phyloP scores from a whole-genome alignment of 1,139 yeast genomes.

The Yamadazyma epiphylla region DNA sequence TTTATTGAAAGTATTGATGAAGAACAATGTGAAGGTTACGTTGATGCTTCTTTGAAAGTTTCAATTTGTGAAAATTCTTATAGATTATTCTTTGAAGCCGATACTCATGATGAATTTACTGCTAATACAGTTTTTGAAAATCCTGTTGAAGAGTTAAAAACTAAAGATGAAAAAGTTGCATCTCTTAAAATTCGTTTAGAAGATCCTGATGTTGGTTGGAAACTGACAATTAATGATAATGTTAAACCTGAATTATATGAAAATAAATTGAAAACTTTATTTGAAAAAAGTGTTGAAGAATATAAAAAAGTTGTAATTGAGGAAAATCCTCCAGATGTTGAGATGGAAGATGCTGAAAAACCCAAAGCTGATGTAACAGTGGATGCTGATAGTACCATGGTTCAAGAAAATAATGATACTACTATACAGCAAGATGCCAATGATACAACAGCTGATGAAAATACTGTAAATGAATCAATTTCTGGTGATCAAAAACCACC shows the following conservation, averaged over 20 bases:
- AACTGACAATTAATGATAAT: conserved; percentile 23
- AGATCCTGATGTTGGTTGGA: conserved; percentile 40
- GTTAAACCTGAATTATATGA: conserved; percentile 18
- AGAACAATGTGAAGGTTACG: conserved; percentile 62
- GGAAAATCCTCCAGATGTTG: conserved; percentile 10
- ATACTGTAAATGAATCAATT: conserved; percentile 29
- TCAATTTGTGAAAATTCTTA: conserved; percentile 79
- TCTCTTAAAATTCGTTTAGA: conserved; percentile 25
- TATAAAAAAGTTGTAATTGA: conserved; percentile 19
- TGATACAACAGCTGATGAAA: conserved; percentile 43
- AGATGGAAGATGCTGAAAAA: conserved; percentile 7
- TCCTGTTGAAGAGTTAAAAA: conserved; percentile 22
- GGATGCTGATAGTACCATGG: conserved; percentile 36
- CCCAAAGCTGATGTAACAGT: conserved; percentile 8
- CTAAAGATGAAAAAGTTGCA: conserved; percentile 24
- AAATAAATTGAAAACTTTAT: conserved; percentile 21
- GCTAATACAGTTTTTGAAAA: conserved; percentile 46
- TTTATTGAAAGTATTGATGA: conserved; percentile 56
- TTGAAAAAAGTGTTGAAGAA: conserved; percentile 31
- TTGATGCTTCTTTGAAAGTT: conserved; percentile 73
- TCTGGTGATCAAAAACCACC: conserved; percentile 14
- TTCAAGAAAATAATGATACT: conserved; percentile 39
- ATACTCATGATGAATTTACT: conserved; percentile 79
- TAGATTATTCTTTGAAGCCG: conserved; percentile 74
- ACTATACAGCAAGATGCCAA: conserved; percentile 43